Evolutionary conservation across 306 rosid species (phyloP).

Genomic region (Macrotyloma uniflorum): DNA sequence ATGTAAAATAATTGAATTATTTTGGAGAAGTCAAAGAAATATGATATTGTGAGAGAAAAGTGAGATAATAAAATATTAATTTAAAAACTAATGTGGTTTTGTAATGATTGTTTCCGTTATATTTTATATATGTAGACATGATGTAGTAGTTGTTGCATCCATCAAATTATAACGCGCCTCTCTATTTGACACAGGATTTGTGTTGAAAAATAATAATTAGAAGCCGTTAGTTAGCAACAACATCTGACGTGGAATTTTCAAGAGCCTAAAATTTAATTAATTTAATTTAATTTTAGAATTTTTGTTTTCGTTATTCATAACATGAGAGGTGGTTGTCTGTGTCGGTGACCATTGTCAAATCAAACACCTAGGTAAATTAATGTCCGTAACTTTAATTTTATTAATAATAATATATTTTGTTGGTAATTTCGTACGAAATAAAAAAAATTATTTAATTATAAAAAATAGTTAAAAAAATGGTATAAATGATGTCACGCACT

Average conservation of each 20-base stretch:
- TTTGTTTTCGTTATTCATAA: not conserved
- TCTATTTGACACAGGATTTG: not conserved
- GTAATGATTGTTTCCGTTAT: not conserved
- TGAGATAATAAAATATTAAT: not conserved
- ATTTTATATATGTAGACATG: not conserved
- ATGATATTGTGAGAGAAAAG: not conserved
- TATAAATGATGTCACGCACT: conserved; percentile 30
- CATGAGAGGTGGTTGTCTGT: not conserved
- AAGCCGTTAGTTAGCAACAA: not conserved
- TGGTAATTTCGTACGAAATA: no score
- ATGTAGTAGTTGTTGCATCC: not conserved
- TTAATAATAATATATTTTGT: not conserved
- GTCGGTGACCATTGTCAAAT: conserved; percentile 4
- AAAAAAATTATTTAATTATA: not conserved
- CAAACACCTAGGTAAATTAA: not conserved
- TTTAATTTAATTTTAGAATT: not conserved
- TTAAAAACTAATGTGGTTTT: not conserved
- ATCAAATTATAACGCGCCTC: not conserved
- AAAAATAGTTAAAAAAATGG: not conserved
- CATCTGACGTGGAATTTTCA: not conserved
- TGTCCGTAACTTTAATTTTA: not conserved
- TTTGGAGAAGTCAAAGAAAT: not conserved
- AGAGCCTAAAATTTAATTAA: not conserved
- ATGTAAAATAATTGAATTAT: not conserved
- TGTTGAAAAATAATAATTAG: not conserved